Evolutionary conservation across 176 grass and related monocot species (phyloP).

Genomic region (Musa schizocarpa): DNA sequence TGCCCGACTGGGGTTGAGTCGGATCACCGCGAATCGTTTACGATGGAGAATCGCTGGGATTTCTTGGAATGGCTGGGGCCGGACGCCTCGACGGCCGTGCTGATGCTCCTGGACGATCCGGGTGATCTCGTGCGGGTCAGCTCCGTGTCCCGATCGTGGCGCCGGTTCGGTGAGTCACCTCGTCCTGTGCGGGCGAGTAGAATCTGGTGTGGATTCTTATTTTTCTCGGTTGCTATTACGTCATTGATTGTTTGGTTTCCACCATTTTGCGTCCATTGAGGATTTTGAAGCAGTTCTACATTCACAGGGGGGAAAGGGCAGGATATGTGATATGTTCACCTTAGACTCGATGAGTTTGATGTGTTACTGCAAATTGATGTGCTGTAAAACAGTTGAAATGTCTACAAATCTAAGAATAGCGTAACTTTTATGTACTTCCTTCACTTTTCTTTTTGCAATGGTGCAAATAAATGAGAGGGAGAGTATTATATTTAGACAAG

Average conservation of each 20-base stretch:
- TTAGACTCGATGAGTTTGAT: neutral
- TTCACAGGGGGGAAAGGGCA: too few relatives aligned
- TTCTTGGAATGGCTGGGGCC: slow-evolving; percentile 49
- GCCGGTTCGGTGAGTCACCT: slow-evolving; percentile 48
- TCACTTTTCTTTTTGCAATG: too few relatives aligned
- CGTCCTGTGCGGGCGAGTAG: neutral
- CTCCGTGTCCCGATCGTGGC: slow-evolving; percentile 69
- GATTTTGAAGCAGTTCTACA: neutral
- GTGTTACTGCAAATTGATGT: neutral
- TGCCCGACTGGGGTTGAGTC: too few relatives aligned
- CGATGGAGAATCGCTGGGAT: slow-evolving; percentile 21
- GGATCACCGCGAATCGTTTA: neutral
- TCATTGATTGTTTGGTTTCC: neutral
- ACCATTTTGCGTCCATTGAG: neutral
- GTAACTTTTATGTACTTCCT: too few relatives aligned
- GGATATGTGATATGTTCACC: neutral
- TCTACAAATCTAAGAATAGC: neutral
- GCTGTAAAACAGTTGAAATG: neutral
- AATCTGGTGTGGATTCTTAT: too few relatives aligned
- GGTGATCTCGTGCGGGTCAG: slow-evolving; percentile 49
- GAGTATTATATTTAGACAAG: too few relatives aligned
- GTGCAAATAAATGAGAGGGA: too few relatives aligned
- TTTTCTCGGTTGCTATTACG: too few relatives aligned
- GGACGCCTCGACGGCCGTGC: slow-evolving; percentile 43
- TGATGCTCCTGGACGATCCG: slow-evolving; percentile 40